A percentile compares a stretch with the other conserved stretches of the same genome.
Evolutionary conservation across 106 monocot species (phyloP).

Genomic region (Xerophyta viscosa): DNA sequence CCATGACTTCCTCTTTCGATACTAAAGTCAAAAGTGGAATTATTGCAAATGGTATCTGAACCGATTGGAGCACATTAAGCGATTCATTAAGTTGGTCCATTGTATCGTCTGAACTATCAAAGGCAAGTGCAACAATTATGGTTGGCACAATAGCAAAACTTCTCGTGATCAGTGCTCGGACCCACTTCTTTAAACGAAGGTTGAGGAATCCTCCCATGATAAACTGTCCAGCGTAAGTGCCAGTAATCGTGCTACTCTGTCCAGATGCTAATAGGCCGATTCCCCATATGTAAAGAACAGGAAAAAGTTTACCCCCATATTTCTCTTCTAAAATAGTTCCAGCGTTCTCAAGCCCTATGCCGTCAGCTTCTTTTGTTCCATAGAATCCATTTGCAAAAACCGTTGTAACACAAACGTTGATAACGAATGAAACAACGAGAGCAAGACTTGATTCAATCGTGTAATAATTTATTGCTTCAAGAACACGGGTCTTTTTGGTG

Average conservation of each 20-base stretch:
- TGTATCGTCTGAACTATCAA: constrained; percentile 53
- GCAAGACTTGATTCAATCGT: constrained; percentile 70
- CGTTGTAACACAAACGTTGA: constrained; percentile 74
- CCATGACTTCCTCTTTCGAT: constrained; percentile 78
- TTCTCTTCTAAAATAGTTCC: constrained; percentile 67
- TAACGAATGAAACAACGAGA: constrained; percentile 57
- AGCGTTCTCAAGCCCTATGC: constrained; percentile 75
- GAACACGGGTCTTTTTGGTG: constrained; percentile 32
- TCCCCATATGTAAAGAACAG: constrained; percentile 89
- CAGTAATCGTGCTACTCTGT: constrained; percentile 88
- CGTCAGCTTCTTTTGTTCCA: constrained; percentile 45
- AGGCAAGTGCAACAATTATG: constrained; percentile 61
- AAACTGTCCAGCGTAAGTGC: constrained; percentile 86
- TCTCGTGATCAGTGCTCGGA: constrained; percentile 65
- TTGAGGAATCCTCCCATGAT: constrained; percentile 89
- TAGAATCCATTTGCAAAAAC: constrained; percentile 90
- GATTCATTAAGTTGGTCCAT: constrained; percentile 74
- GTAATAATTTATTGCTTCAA: constrained; percentile 70
- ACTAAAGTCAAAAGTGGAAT: constrained; percentile 73
- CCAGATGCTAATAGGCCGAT: constrained; percentile 78
- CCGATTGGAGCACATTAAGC: constrained; percentile 82
- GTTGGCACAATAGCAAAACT: constrained; percentile 80
- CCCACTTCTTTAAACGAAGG: constrained; percentile 78
- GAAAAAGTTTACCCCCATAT: constrained; percentile 62
- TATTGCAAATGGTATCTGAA: constrained; percentile 83